These are phyloP conservation scores for Viola pubescens DNA, from an alignment of 441 rosid genomes.

Conservation along the genomic window DNA sequence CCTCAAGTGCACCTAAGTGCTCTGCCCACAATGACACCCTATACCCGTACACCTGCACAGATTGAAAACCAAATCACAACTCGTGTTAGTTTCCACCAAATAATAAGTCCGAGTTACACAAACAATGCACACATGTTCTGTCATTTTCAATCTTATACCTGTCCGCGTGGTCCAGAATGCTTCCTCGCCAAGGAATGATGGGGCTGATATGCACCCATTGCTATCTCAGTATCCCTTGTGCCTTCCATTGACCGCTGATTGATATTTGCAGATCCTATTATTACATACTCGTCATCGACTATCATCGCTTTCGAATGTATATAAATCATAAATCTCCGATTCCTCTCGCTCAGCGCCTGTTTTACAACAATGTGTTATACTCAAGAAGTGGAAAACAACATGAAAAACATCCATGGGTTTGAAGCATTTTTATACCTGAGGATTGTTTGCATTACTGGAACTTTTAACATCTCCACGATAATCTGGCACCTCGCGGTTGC, in stretches of 20 bases:
- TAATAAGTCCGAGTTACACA: background rate
- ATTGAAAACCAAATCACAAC: background rate
- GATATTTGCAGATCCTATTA: slow-evolving; percentile 91
- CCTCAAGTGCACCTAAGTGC: slow-evolving; percentile 60
- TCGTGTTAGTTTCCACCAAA: background rate
- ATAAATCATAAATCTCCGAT: slow-evolving; percentile 81
- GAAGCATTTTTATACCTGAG: slow-evolving; percentile 55
- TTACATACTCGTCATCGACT: slow-evolving; percentile 76
- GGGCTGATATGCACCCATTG: slow-evolving; percentile 99
- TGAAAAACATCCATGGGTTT: too few species aligned
- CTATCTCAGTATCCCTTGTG: slow-evolving; percentile 91
- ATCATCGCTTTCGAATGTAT: slow-evolving; percentile 97
- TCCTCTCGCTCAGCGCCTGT: slow-evolving; percentile 51
- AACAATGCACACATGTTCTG: background rate
- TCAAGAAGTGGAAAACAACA: too few species aligned
- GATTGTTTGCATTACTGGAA: slow-evolving; percentile 43
- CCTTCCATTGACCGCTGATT: slow-evolving; percentile 96
- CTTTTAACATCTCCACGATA: slow-evolving; percentile 19
- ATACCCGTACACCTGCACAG: slow-evolving; percentile 66
- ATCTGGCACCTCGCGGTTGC: slow-evolving; percentile 62
- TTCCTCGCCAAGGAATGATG: slow-evolving; percentile 58
- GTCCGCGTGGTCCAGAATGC: slow-evolving; percentile 54
- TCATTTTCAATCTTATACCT: slow-evolving; percentile 32
- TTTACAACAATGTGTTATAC: background rate
- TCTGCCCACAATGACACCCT: slow-evolving; percentile 98